Conservation (phyloP, 495 filamentous ascomycete genomes). For the Xylaria intraflava region DNA sequence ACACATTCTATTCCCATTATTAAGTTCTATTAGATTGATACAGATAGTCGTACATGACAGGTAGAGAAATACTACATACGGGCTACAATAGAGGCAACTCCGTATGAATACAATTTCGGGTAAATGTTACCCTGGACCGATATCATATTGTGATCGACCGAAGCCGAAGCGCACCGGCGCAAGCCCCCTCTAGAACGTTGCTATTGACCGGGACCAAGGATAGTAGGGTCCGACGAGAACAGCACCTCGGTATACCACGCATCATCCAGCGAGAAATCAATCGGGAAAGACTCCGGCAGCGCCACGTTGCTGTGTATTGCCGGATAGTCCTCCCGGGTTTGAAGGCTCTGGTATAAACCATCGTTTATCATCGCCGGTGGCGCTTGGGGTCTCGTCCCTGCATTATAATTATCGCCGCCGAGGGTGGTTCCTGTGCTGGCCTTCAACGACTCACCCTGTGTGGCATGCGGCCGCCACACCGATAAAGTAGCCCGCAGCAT, state of each 20-base stretch:
- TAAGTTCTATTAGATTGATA: no score
- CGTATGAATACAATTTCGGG: no score
- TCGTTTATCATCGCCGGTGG: background rate
- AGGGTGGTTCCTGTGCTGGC: background rate
- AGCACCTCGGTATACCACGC: background rate
- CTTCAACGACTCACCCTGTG: conserved; percentile 9
- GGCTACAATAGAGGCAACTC: no score
- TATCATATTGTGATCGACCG: no score
- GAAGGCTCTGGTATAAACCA: background rate
- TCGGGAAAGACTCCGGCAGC: background rate
- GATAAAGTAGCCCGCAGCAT: conserved; percentile 15
- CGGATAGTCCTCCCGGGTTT: background rate
- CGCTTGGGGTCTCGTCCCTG: background rate
- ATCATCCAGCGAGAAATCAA: background rate
- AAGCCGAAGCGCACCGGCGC: no score
- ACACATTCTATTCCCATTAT: no score
- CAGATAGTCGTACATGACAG: no score
- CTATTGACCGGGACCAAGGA: background rate
- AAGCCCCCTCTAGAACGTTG: no score
- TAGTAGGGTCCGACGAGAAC: background rate
- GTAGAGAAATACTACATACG: no score
- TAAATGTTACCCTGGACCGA: no score
- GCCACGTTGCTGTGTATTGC: background rate
- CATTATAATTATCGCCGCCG: background rate
- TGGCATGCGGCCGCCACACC: conserved; percentile 14